Evolutionary conservation across 179 eudicot species (phyloP).

Genomic region (Beta corolliflora): DNA sequence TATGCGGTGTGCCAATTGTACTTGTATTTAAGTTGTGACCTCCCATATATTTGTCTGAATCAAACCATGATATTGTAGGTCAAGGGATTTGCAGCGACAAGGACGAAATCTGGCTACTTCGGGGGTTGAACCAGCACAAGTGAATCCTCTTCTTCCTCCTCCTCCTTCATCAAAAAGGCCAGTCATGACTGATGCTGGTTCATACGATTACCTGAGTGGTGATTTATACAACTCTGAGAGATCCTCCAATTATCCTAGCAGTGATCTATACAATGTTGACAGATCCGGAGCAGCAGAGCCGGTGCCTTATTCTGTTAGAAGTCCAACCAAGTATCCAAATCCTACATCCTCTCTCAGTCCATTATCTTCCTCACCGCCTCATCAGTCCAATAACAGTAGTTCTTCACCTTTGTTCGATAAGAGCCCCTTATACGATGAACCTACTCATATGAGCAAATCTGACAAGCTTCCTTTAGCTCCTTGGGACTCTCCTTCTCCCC

Average conservation of each 20-base stretch:
- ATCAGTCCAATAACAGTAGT: conserved; percentile 45
- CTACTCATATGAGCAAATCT: conserved; percentile 37
- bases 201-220: conserved; percentile 77
- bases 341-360: conserved; percentile 38
- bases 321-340: conserved; percentile 34
- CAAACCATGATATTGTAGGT: conserved; percentile 42
- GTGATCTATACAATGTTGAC: conserved; percentile 46
- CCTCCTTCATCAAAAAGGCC: conserved; percentile 78
- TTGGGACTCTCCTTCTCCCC: conserved; percentile 46
- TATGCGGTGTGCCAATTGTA: background rate
- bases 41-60: background rate
- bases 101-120: conserved; percentile 36
- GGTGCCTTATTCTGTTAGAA: conserved; percentile 30
- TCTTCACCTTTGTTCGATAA: conserved; percentile 55
- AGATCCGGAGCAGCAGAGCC: conserved; percentile 42
- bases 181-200: conserved; percentile 33
- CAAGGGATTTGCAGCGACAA: conserved; percentile 64
- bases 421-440: conserved; percentile 44
- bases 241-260: conserved; percentile 53
- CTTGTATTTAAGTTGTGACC: background rate
- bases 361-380: conserved; percentile 48
- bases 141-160: conserved; percentile 69
- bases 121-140: conserved; percentile 34
- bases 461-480: conserved; percentile 62
- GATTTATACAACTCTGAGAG: conserved; percentile 52